phyloP scores from a whole-genome alignment of 106 monocot species.

The Dendrobium huoshanense region DNA sequence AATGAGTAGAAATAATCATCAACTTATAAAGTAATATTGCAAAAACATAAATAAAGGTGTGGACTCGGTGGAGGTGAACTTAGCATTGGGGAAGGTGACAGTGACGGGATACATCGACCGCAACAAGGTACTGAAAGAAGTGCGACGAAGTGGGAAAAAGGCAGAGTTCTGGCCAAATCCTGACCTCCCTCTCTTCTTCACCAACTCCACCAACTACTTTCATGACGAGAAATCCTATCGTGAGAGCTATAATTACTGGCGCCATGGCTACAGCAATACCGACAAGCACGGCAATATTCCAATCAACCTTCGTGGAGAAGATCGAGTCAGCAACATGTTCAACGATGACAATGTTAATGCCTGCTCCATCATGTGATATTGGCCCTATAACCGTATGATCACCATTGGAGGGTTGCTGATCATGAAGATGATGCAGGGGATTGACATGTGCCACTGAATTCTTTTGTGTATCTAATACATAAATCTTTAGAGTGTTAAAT shows the following conservation, averaged over 20 bases:
- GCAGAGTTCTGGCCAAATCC: constrained; percentile 75
- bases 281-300: constrained; percentile 53
- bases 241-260: constrained; percentile 60
- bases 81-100: constrained; percentile 45
- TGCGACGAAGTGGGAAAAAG: constrained; percentile 50
- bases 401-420: no score
- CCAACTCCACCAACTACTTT: constrained; percentile 34
- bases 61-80: constrained; percentile 45
- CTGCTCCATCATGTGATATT: constrained; percentile 47
- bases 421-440: no score
- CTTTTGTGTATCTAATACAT: no score
- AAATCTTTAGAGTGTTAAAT: no score
- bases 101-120: constrained; percentile 59
- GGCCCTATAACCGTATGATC: no score
- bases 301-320: constrained; percentile 24
- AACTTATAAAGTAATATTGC: not conserved
- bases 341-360: constrained; percentile 70
- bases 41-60: constrained; percentile 22
- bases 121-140: constrained; percentile 54
- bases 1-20: not conserved
- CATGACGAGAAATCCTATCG: constrained; percentile 30
- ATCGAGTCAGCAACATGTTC: constrained; percentile 53
- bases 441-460: no score
- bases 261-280: constrained; percentile 54
- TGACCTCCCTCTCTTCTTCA: constrained; percentile 38